These are phyloP conservation scores for Leishmania braziliensis DNA, from an alignment of 208 protist genomes.

Conservation along the genomic window DNA sequence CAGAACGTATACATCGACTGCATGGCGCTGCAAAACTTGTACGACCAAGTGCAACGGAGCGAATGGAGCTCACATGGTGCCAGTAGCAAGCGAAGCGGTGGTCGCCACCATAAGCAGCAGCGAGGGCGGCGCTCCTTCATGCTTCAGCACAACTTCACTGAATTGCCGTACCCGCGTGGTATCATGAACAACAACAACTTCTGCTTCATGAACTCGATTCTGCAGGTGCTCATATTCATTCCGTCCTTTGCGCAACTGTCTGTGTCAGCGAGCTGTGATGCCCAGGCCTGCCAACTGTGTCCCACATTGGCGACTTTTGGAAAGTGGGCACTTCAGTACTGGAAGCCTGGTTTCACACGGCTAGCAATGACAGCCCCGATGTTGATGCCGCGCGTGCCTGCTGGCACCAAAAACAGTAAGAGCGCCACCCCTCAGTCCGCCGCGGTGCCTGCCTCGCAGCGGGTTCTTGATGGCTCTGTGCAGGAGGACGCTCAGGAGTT, in stretches of 20 bases:
- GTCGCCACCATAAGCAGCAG: conserved; percentile 4
- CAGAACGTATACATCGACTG: conserved; percentile 21
- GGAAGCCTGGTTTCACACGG: conserved; percentile 44
- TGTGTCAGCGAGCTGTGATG: conserved; percentile 40
- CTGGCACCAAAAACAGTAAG: not conserved
- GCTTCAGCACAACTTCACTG: conserved; percentile 41
- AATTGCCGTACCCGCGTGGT: conserved; percentile 54
- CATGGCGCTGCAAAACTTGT: conserved; percentile 12
- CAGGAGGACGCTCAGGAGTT: conserved; percentile 90
- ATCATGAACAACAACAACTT: conserved; percentile 81
- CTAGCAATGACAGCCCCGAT: conserved; percentile 18
- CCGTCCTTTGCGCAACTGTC: conserved; percentile 75
- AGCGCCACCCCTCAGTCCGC: not conserved
- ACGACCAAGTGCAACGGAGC: conserved; percentile 7
- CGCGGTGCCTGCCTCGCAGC: not conserved
- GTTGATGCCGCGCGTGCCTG: conserved; percentile 1
- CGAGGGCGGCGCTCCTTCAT: not conserved
- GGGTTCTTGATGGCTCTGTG: conserved; percentile 46
- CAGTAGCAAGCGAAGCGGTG: not conserved
- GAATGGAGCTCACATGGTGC: not conserved
- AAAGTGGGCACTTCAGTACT: conserved; percentile 78
- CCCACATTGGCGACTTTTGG: conserved; percentile 55
- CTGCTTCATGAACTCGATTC: conserved; percentile 86
- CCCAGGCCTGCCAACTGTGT: conserved; percentile 28
- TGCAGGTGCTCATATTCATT: conserved; percentile 68